Evolutionary conservation across 1,284 basidiomycete species (phyloP), one percentile per base, ranked within the genome.

Genomic region (Puccinia triticina): DNA sequence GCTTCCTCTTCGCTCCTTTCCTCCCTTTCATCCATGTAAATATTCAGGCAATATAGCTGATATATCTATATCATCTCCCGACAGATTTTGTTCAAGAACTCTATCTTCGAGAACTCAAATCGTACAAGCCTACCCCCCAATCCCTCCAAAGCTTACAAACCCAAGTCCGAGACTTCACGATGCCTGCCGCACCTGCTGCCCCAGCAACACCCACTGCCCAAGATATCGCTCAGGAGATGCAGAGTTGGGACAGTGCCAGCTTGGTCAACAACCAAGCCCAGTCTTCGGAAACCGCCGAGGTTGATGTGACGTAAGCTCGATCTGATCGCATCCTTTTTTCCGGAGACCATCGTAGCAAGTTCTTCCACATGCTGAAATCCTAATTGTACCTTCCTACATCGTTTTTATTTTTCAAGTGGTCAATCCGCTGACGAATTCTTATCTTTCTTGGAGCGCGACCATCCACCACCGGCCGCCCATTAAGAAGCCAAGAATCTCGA

Each of bases 21-120:
- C 37, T 2, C 40, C 23, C 32, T n/a, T n/a, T n/a, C n/a, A n/a
- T n/a, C n/a, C n/a, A n/a, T n/a, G n/a, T n/a, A n/a, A n/a, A n/a
- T n/a, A n/a, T n/a, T n/a, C 1, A 26, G 32, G 5, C 23, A 37
- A 74, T 55, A 4, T 26, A 7, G 16, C 48, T 61, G 46, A 71
- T 57, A n/a, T n/a, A n/a, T n/a, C n/a, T n/a, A n/a, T n/a, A n/a
- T n/a, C n/a, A n/a, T n/a, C n/a, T n/a, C n/a, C n/a, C n/a, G n/a
- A n/a, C n/a, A 96, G 95, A 97, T 89, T 89, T 96, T 86, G 90
- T 98, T 83, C 94, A 96, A 90, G 94, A 97, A 85, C 88, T 96
- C 82, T 98, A 98, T 89, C 86, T 98, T 85, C 92, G 90, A 86
- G 93, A 96, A 89, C 90, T 98, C 87, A 96, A 94, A 89, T 88